phyloP scores from a whole-genome alignment of 495 filamentous ascomycete species.

The Annulohypoxylon bovei region DNA sequence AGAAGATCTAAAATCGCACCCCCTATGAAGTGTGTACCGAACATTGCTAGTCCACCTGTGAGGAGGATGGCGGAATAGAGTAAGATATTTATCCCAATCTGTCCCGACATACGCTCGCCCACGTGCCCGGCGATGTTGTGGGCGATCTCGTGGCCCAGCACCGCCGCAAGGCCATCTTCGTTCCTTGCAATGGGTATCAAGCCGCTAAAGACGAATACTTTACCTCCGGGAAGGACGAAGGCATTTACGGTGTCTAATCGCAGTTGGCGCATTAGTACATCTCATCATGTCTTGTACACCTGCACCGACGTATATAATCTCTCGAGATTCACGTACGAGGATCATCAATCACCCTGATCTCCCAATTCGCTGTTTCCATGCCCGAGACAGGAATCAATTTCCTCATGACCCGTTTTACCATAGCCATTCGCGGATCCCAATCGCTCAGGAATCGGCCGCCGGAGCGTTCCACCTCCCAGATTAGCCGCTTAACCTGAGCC shows the following conservation, averaged over 20 bases:
- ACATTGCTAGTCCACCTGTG: conserved; percentile 59
- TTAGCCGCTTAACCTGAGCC: conserved; percentile 60
- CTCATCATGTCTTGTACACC: neutral
- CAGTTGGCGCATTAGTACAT: conserved; percentile 11
- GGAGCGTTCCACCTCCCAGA: conserved; percentile 54
- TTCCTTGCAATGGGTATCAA: conserved; percentile 76
- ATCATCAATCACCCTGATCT: conserved; percentile 85
- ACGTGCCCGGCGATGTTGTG: conserved; percentile 86
- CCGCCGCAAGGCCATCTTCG: conserved; percentile 82
- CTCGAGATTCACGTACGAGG: conserved; percentile 45
- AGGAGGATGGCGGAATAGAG: conserved; percentile 61
- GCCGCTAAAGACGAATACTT: conserved; percentile 91
- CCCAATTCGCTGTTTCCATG: conserved; percentile 72
- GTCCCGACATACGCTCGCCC: conserved; percentile 76
- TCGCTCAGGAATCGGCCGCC: conserved; percentile 51
- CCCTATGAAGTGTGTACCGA: conserved; percentile 56
- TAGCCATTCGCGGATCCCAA: conserved; percentile 51
- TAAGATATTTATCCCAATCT: conserved; percentile 64
- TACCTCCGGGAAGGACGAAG: conserved; percentile 91
- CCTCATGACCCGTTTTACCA: conserved; percentile 75
- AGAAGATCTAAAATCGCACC: conserved; percentile 66
- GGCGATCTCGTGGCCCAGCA: conserved; percentile 94
- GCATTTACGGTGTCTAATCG: conserved; percentile 68
- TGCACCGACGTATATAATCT: neutral
- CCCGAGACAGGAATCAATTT: conserved; percentile 75